Evolutionary conservation across 106 monocot species (phyloP), one percentile per base, ranked within the genome.

Genomic region (Chionographis japonica): DNA sequence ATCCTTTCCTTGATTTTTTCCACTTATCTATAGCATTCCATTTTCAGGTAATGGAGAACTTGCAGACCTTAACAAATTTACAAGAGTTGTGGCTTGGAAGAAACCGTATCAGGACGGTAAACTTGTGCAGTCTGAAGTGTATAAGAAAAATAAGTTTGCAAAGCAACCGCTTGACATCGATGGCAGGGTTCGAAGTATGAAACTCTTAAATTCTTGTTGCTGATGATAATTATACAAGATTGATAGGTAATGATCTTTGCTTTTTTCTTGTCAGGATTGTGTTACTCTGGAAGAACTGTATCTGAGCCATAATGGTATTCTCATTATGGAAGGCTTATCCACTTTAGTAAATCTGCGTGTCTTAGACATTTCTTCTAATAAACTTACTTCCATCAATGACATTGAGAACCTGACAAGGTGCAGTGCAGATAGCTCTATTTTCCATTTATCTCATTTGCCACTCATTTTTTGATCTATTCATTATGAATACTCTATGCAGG

Each of bases 261-360:
- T 46, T 54, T 75, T 51, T 55, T 40, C 50, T 68, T 81, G 43
- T 40, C 77, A 97, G 95, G 92, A 85, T 39, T 92, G 95, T 79
- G 70, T 80, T 67, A 92, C 86, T 43, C 62, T 97, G 10, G 95
- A 97, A 71, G 95, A 97, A 79, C 74, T 92, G 13, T 97, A 97
- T 78, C 76, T 97, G 66, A 97, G 95, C 69, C 92, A 97, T 69
- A 92, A 97, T 89, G 95, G 95, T 63, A 97, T 97, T 65, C 41
- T 56, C 18, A 89, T 83, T 72, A 87, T 97, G 95, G 95, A 92
- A 78, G 95, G 95, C 11, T 85, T 97, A 54, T 89, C 95, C 41
- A 72, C 75, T 27, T 73, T 97, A 54, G 58, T 66, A 58, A 92
- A 89, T 70, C 95, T 97, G 50, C 84, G 80, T 19, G 82, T 97